Percentiles rank a stretch among this genome's conserved stretches.
Conservation (phyloP, 1,139 yeast species). For the Nematodospora anomalae region DNA sequence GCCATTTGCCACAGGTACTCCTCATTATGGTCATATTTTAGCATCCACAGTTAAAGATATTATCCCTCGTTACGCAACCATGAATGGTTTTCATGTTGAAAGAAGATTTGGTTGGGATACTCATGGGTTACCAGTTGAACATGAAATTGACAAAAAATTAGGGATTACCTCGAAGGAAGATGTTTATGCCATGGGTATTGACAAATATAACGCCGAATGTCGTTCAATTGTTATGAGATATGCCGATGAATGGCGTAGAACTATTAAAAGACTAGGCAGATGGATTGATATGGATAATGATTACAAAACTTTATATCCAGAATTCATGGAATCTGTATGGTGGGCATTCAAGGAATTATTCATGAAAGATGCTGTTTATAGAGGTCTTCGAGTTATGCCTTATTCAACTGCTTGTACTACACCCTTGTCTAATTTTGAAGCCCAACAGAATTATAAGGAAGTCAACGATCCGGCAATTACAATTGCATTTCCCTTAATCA, state of each 20-base stretch:
- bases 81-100: slow-evolving; percentile 95
- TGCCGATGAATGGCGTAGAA: slow-evolving; percentile 90
- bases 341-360: slow-evolving; percentile 94
- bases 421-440: slow-evolving; percentile 95
- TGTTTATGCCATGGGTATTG: slow-evolving; percentile 91
- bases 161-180: slow-evolving; percentile 93
- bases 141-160: slow-evolving; percentile 95
- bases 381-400: slow-evolving; percentile 98
- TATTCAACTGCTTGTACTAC: slow-evolving; percentile 97
- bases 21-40: slow-evolving; percentile 96
- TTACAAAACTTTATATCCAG: slow-evolving; percentile 93
- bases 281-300: slow-evolving; percentile 99
- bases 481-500: slow-evolving; percentile 78
- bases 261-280: slow-evolving; percentile 92
- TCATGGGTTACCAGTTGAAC: slow-evolving; percentile 97
- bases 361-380: slow-evolving; percentile 83
- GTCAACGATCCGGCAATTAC: slow-evolving; percentile 97
- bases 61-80: slow-evolving; percentile 95
- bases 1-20: slow-evolving; percentile 99
- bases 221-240: slow-evolving; percentile 97
- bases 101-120: slow-evolving; percentile 99
- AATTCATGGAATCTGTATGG: slow-evolving; percentile 98
- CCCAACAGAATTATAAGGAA: slow-evolving; percentile 96
- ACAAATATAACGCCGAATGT: slow-evolving; percentile 90
- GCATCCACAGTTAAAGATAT: slow-evolving; percentile 97